These are phyloP conservation scores for Alternaria viburni DNA, from an alignment of 2,329 filamentous ascomycete species.

Conservation along the genomic window DNA sequence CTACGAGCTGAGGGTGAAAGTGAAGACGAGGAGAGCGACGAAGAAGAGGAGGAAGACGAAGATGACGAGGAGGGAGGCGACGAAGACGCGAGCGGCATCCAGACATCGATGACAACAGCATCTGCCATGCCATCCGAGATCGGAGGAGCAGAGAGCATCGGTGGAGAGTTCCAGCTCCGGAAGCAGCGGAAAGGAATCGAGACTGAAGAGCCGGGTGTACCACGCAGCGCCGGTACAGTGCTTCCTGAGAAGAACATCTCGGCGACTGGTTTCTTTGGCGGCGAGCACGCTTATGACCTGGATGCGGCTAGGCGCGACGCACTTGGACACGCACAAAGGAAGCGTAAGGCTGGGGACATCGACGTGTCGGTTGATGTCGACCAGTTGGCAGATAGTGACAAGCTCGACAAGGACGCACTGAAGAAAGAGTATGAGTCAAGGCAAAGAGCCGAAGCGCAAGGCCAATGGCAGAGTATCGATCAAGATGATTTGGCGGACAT, in stretches of 20 bases:
- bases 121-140: conserved; percentile 84
- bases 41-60: conserved; percentile 64
- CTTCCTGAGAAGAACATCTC: conserved; percentile 86
- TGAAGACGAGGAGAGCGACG: conserved; percentile 67
- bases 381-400: conserved; percentile 73
- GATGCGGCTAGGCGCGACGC: conserved; percentile 62
- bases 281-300: conserved; percentile 91
- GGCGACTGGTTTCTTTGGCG: conserved; percentile 93
- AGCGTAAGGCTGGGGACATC: conserved; percentile 89
- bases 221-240: conserved; percentile 84
- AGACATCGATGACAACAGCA: conserved; percentile 75
- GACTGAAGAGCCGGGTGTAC: conserved; percentile 76
- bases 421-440: conserved; percentile 78
- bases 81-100: conserved; percentile 61
- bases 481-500: conserved; percentile 94
- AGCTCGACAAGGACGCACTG: conserved; percentile 84
- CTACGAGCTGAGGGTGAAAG: conserved; percentile 80
- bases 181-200: conserved; percentile 82
- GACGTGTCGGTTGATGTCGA: conserved; percentile 93
- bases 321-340: conserved; percentile 84
- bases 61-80: conserved; percentile 74
- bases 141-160: conserved; percentile 74
- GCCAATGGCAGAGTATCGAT: conserved; percentile 74
- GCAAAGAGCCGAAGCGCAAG: conserved; percentile 65
- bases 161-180: conserved; percentile 87